Base-by-base conservation (phyloP, 164 flowering plant genomes). In the Brasenia schreberi region DNA sequence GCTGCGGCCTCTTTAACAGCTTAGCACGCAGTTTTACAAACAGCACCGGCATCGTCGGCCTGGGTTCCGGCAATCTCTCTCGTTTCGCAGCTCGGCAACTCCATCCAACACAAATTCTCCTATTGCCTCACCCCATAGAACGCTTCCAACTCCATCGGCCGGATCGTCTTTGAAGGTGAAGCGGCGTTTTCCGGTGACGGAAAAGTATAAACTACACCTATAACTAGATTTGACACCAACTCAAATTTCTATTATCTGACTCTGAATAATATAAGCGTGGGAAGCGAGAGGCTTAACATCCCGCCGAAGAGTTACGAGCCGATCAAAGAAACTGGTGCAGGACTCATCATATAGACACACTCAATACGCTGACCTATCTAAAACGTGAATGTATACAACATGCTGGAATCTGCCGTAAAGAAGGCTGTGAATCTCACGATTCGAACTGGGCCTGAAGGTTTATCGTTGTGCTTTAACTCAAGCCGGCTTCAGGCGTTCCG, bases 171-270 rank as follows among this genome's bases (percentile, higher is more conserved):
- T 4, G 53, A 5, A 2, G 53, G 11, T 7, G 53, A 7, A 7
- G 53, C 53, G 11, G 53, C 12, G 6, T 45, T 45, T 12, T 12
- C 53, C 53, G 53, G 53, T 12, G 7, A 7, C 53, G 53, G 53
- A 45, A 12, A 7, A 45, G 7, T 45, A 12, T 1, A 45, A 4
- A 7, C 1, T 7, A 45, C 53, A 5, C 53, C 53, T 12, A 7
- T 45, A 23, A 23, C 27, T 23, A 23, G 27, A 23, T 23, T 23
- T 23, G 27, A 23, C 27, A 23, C 27, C 0, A 23, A 23, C 27
- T 2, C 1, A 23, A 23, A 23, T 23, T 89, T 84, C 27, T 23
- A 23, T 23, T 23, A 23, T 23, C 27, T 23, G 27, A 23, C 11
- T 45, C 53, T 12, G 12, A 12, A 45, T 12, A 5, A 45, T 7